These are phyloP conservation scores for Podila verticillata DNA, from an alignment of 192 early-diverging fungal genomes.

Conservation along the genomic window DNA sequence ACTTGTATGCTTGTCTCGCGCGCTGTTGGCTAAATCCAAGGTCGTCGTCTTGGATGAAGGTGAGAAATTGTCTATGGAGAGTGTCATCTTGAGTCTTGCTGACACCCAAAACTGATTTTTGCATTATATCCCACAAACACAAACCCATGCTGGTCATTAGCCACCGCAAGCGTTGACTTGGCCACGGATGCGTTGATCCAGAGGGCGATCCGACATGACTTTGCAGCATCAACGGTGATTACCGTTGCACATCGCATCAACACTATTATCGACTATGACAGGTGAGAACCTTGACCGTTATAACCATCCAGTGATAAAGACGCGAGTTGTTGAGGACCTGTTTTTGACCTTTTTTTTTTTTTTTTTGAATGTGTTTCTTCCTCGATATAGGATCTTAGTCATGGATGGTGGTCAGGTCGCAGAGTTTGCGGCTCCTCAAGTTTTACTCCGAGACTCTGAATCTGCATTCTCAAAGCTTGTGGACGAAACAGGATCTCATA, in stretches of 20 bases:
- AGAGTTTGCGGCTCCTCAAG: slow-evolving; percentile 82
- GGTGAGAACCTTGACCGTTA: not conserved
- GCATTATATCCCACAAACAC: too few relatives aligned
- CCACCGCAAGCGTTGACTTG: slow-evolving; percentile 84
- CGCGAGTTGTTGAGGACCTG: too few relatives aligned
- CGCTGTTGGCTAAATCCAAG: slow-evolving; percentile 73
- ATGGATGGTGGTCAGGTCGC: slow-evolving; percentile 80
- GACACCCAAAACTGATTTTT: too few relatives aligned
- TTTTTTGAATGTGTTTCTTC: too few relatives aligned
- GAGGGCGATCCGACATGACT: slow-evolving; percentile 71
- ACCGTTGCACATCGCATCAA: slow-evolving; percentile 82
- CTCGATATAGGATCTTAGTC: slow-evolving; percentile 18
- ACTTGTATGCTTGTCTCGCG: slow-evolving; percentile 69
- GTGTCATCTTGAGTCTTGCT: too few relatives aligned
- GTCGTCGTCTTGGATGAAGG: slow-evolving; percentile 85
- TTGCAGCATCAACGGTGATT: slow-evolving; percentile 72
- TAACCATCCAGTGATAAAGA: too few relatives aligned
- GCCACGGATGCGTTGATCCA: slow-evolving; percentile 85
- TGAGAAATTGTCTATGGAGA: too few relatives aligned
- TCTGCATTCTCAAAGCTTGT: slow-evolving; percentile 82
- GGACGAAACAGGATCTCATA: slow-evolving; percentile 73
- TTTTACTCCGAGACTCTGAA: slow-evolving; percentile 66
- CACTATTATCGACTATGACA: slow-evolving; percentile 65
- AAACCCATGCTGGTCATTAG: slow-evolving; percentile 23
- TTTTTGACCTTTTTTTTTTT: too few relatives aligned